Base-by-base conservation (phyloP, 345 rosid genomes). In the Luvunga scandens region DNA sequence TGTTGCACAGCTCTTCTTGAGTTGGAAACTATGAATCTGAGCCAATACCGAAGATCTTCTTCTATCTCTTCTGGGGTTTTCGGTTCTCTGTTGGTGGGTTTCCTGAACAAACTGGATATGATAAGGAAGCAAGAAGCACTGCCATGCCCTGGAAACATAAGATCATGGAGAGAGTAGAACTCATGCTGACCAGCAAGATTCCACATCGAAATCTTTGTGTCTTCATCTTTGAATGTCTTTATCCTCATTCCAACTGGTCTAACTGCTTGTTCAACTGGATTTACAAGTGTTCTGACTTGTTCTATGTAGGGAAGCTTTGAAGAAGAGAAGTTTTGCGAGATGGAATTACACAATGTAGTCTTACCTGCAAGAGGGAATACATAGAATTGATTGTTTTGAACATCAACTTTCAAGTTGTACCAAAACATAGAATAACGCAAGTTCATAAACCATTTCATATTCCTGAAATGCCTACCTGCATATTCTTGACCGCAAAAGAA, bases 401-500 rank as follows among this genome's bases (percentile, higher is more conserved):
- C 36, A 19, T 74, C n/a, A 25, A 7, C 67, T 63, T 14, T 74
- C 38, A 27, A 72, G 64, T 77, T 70, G 34, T 24, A 45, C 4
- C 6, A 75, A 22, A 25, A n/a, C 3, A 82, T 31, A 53, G 55
- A 38, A 65, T 53, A 48, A 56, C 57, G 72, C 22, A 68, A 80
- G 36, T 66, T 63, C 27, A 60, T 62, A 69, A 36, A 73, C 53
- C 18, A 68, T 57, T 30, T 31, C 30, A 12, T 27, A 39, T 76
- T 69, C 42, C 3, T 68, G 24, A 64, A 39, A 42, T 69, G 24
- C 21, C 76, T 79, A 91, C 96, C 99, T 75, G 97, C 97, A 81
- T 88, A 88, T 83, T 95, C 98, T 89, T 91, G 97, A 9, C 99
- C 99, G 77, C 99, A 95, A 72, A 95, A 86, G 90, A 95, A 93